These are phyloP conservation scores for Vitis hybrid DNA, from an alignment of 177 flowering plant genomes.

Conservation along the genomic window DNA sequence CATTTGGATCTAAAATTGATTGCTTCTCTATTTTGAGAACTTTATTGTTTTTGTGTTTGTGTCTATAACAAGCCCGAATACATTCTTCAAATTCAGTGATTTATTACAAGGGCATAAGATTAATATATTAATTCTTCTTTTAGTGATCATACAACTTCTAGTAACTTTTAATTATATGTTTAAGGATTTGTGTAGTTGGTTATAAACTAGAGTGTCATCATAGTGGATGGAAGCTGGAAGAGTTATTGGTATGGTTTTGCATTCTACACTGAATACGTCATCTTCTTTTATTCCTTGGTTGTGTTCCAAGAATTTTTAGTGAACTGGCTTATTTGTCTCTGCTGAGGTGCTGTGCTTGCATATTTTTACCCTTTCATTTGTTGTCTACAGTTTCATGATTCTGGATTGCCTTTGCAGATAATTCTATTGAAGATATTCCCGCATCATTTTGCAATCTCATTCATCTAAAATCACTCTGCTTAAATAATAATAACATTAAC, in stretches of 20 bases:
- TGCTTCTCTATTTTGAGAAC: neutral
- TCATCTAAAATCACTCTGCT: conserved; percentile 80
- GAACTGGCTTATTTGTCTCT: neutral
- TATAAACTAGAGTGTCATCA: neutral
- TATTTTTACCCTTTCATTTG: neutral
- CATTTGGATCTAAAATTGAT: neutral
- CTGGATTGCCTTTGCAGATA: conserved; percentile 51
- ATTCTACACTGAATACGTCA: neutral
- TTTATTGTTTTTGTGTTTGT: neutral
- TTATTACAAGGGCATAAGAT: no score
- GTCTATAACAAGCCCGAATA: neutral
- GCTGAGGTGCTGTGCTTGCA: neutral
- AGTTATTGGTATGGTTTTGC: neutral
- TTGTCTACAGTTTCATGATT: neutral
- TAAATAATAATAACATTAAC: conserved; percentile 65
- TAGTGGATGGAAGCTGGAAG: neutral
- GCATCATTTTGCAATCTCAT: conserved; percentile 79
- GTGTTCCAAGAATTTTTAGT: neutral
- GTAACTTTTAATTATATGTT: neutral
- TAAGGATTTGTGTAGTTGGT: neutral
- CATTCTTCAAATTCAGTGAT: neutral
- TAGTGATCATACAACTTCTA: neutral
- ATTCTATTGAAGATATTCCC: conserved; percentile 78
- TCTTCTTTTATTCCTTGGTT: neutral
- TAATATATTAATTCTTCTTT: neutral